Evolutionary conservation across 805 yeast species (phyloP).

Genomic region (Ogataea parapolymorpha): DNA sequence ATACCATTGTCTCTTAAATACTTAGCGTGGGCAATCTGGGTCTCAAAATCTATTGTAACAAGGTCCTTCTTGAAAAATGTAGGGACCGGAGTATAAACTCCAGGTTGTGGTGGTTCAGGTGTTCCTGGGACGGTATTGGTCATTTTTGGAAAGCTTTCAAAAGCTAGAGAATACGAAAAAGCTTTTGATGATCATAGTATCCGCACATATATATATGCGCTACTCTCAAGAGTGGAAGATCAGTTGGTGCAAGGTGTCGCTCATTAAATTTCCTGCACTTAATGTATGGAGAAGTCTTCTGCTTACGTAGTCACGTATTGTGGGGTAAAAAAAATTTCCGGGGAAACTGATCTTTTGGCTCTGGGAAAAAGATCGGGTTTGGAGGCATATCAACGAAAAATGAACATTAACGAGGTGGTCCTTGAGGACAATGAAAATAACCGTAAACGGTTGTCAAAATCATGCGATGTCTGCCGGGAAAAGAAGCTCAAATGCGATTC

Average conservation of each 20-base stretch:
- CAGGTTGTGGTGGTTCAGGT: conserved; percentile 31
- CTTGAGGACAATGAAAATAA: background rate
- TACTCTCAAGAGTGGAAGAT: background rate
- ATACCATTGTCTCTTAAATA: conserved; percentile 43
- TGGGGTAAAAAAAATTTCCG: conserved; percentile 1
- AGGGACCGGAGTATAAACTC: conserved; percentile 51
- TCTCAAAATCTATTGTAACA: conserved; percentile 11
- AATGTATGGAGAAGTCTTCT: background rate
- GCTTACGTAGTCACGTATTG: background rate
- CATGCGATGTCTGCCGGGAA: conserved; percentile 20
- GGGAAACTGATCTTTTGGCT: background rate
- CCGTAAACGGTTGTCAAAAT: conserved; percentile 13
- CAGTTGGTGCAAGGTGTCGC: conserved; percentile 10
- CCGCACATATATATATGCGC: background rate
- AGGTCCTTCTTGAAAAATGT: conserved; percentile 47
- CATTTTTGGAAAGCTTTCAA: background rate
- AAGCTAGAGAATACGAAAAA: background rate
- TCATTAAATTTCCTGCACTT: background rate
- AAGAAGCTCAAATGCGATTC: conserved; percentile 21
- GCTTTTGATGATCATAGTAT: background rate
- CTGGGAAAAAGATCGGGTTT: background rate
- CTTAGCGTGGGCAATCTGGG: conserved; percentile 45
- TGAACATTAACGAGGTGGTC: background rate
- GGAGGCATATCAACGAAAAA: background rate
- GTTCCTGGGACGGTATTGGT: background rate